Conservation (phyloP, 192 early-diverging fungal genomes). For the Rhizophagus sp. region DNA sequence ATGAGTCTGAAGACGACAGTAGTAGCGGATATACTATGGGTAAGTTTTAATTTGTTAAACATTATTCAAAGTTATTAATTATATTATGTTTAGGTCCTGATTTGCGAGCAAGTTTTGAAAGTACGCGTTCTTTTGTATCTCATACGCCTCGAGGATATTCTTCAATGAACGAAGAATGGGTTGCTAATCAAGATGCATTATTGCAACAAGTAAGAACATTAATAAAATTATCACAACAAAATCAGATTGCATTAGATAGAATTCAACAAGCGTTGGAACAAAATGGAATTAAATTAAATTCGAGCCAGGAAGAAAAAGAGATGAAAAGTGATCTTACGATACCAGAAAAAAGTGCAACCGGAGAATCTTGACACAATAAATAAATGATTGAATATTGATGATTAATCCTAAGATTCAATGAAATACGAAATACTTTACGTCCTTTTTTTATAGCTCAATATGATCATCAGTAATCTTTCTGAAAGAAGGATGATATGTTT, state of each 20-base stretch:
- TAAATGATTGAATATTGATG: not conserved
- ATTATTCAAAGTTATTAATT: not conserved
- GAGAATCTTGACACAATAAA: not conserved
- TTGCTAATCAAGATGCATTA: slow-evolving; percentile 25
- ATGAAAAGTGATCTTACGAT: not conserved
- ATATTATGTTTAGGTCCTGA: slow-evolving; percentile 17
- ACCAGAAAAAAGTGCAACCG: not conserved
- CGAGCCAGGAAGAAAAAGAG: not conserved
- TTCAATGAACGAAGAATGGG: slow-evolving; percentile 27
- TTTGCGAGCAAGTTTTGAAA: slow-evolving; percentile 43
- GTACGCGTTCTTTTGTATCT: slow-evolving; percentile 39
- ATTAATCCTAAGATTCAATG: not conserved
- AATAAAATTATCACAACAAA: slow-evolving; percentile 25
- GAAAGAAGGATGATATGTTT: too few species aligned
- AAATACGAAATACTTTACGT: not conserved
- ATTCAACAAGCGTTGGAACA: slow-evolving; percentile 27
- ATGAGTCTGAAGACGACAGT: not conserved
- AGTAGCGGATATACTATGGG: slow-evolving; percentile 13
- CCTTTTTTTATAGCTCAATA: not conserved
- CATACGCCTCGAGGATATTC: slow-evolving; percentile 37
- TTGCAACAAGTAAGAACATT: slow-evolving; percentile 26
- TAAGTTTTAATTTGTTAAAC: not conserved
- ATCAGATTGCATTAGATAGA: slow-evolving; percentile 14
- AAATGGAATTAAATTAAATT: slow-evolving; percentile 7
- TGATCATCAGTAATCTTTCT: too few species aligned